These are phyloP conservation scores for Nicotiana tabacum DNA, from an alignment of 257 asterid species.

Conservation along the genomic window DNA sequence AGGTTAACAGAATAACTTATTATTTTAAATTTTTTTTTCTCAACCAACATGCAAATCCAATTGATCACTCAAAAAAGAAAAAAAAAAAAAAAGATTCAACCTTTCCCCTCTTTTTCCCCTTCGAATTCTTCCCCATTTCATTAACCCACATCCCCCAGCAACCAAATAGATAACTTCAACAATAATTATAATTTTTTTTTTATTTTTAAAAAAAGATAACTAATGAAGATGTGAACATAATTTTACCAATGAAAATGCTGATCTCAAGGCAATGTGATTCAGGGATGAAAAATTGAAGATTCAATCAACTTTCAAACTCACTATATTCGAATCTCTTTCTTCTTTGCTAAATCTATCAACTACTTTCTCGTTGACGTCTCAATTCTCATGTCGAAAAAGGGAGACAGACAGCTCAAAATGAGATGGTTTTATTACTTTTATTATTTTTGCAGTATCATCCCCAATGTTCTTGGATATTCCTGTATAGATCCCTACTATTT, in stretches of 20 bases:
- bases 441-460: neutral
- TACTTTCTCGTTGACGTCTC: slow-evolving; percentile 14
- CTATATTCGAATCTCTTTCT: neutral
- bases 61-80: neutral
- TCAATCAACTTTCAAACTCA: neutral
- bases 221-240: slow-evolving; percentile 11
- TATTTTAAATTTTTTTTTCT: too few relatives aligned
- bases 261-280: neutral
- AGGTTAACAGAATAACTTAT: neutral
- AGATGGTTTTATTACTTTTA: neutral
- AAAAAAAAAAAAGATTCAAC: neutral
- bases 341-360: too few relatives aligned
- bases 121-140: neutral
- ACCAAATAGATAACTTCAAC: slow-evolving; percentile 19
- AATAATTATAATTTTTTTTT: neutral
- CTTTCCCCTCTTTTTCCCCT: too few relatives aligned
- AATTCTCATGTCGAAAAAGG: neutral
- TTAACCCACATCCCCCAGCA: slow-evolving; percentile 12
- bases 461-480: neutral
- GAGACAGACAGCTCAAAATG: neutral
- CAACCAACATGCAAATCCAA: too few relatives aligned
- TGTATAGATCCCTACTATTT: neutral
- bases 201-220: neutral
- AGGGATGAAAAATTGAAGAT: neutral
- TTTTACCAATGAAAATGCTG: neutral